Evolutionary conservation across 306 rosid species (phyloP).

Genomic region (Vicia sativa): DNA sequence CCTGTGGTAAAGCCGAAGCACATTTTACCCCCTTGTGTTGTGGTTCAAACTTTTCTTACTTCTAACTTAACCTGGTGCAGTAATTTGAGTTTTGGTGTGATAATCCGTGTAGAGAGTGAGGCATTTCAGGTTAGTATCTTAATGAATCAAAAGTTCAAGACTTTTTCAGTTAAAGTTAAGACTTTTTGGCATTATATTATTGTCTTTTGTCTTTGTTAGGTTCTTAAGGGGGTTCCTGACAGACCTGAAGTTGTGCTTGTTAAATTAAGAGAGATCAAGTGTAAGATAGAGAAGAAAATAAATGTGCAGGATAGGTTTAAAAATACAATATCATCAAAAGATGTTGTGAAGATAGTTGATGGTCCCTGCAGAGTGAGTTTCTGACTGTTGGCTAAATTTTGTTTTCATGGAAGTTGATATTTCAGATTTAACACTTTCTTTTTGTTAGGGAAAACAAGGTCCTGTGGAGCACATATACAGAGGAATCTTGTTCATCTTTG

Average conservation of each 20-base stretch:
- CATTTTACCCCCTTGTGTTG: not conserved
- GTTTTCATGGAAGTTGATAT: conserved; percentile 30
- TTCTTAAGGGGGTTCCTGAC: conserved; percentile 93
- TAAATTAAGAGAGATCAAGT: conserved; percentile 85
- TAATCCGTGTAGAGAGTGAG: conserved; percentile 95
- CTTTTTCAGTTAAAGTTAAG: not conserved
- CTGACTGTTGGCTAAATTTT: conserved; percentile 35
- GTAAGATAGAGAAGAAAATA: conserved; percentile 84
- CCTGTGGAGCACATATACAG: conserved; percentile 95
- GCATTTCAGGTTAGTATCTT: conserved; percentile 80
- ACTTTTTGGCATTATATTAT: conserved; percentile 18
- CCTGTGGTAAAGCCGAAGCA: conserved; percentile 14
- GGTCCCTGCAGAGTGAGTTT: conserved; percentile 87
- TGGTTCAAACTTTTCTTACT: conserved; percentile 34
- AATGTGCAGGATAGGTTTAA: conserved; percentile 79
- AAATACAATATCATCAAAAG: conserved; percentile 77
- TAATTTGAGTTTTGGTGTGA: conserved; percentile 86
- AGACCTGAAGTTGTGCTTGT: conserved; percentile 85
- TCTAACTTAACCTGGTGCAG: conserved; percentile 59
- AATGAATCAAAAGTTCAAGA: not conserved
- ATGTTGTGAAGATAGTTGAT: conserved; percentile 82
- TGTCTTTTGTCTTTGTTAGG: conserved; percentile 51
- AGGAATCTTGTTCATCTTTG: conserved; percentile 81
- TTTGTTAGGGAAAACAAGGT: conserved; percentile 88
- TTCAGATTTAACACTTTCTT: not conserved